These are phyloP conservation scores for Moesziomyces aphidis DNA, from an alignment of 1,284 basidiomycete genomes.

Conservation along the genomic window DNA sequence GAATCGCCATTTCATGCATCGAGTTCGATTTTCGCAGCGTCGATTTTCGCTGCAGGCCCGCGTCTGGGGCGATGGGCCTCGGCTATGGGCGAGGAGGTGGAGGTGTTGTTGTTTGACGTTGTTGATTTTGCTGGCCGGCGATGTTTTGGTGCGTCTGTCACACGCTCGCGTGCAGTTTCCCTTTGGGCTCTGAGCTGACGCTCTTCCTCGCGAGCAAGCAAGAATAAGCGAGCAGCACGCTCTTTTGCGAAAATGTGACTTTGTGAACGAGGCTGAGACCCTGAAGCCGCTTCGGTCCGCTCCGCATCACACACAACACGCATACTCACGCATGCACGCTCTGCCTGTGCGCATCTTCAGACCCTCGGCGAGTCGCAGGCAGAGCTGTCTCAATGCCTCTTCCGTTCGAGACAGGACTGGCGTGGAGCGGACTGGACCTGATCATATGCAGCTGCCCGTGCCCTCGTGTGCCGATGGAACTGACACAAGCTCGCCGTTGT, in stretches of 20 bases:
- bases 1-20: neutral
- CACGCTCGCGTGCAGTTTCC: neutral
- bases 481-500: neutral
- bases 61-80: neutral
- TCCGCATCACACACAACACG: neutral
- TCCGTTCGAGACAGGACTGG: neutral
- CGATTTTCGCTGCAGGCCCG: neutral
- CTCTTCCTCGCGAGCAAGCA: neutral
- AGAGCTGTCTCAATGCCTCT: neutral
- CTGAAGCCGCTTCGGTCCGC: neutral
- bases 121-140: neutral
- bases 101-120: slow-evolving; percentile 1
- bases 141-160: neutral
- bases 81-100: neutral
- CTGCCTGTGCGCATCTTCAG: neutral
- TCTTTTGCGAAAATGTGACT: neutral
- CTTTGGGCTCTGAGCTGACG: neutral
- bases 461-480: neutral
- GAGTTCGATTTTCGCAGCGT: slow-evolving; percentile 1
- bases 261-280: neutral
- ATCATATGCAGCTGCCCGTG: neutral
- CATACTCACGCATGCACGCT: no score
- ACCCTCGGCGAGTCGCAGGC: neutral
- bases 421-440: neutral
- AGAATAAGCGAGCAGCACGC: neutral